Evolutionary conservation across 2,329 filamentous ascomycete species (phyloP).

Genomic region (Didymella sp.): DNA sequence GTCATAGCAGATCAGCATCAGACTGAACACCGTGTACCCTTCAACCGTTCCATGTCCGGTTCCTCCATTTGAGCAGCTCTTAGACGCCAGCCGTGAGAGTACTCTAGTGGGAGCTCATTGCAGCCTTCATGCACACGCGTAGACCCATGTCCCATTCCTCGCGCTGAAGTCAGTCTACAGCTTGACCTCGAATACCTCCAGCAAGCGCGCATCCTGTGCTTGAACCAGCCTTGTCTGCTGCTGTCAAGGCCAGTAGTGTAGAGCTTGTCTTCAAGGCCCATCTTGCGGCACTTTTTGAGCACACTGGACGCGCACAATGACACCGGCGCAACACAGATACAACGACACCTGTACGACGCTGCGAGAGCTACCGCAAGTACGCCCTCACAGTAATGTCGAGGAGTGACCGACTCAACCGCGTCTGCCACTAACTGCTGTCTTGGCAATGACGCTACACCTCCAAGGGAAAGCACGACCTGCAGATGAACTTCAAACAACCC

Average conservation of each 20-base stretch:
- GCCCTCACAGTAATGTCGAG: neutral
- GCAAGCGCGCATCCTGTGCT: neutral
- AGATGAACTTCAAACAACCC: conserved; percentile 23
- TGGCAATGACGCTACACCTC: conserved; percentile 20
- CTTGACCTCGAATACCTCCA: neutral
- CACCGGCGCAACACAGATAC: too few species aligned
- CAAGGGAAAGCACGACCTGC: conserved; percentile 31
- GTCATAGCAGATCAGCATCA: neutral
- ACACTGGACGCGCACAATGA: neutral
- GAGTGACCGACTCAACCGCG: neutral
- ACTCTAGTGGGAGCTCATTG: neutral
- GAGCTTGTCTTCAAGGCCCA: neutral
- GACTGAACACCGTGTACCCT: neutral
- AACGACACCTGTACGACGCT: neutral
- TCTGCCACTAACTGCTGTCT: conserved; percentile 1
- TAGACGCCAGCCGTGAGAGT: neutral
- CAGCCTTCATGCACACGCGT: neutral
- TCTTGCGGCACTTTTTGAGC: neutral
- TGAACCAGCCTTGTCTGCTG: neutral
- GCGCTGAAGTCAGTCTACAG: neutral
- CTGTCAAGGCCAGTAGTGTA: neutral
- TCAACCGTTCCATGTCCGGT: too few species aligned
- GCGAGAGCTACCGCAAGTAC: neutral
- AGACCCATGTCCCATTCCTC: neutral
- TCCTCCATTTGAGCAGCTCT: too few species aligned